These are phyloP conservation scores for Silybum marianum DNA, from an alignment of 129 eudicot genomes.

Conservation along the genomic window DNA sequence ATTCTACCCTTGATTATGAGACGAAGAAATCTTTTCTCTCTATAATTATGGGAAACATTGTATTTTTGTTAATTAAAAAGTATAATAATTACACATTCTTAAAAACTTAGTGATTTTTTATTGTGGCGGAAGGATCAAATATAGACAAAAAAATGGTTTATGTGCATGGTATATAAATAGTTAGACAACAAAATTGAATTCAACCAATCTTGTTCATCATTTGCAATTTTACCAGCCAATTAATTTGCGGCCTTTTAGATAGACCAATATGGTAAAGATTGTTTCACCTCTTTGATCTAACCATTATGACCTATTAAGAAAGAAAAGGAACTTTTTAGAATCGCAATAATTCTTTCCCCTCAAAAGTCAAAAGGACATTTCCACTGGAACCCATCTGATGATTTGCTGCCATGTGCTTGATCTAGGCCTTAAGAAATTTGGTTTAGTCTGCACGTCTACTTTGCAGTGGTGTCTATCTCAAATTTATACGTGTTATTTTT, in stretches of 20 bases:
- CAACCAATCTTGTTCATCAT: constrained; percentile 10
- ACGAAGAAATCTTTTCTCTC: too few species aligned
- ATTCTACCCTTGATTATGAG: too few species aligned
- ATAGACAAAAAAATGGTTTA: not conserved
- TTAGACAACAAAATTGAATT: constrained; percentile 9
- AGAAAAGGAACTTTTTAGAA: constrained; percentile 16
- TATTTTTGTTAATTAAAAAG: too few species aligned
- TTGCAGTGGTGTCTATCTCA: constrained; percentile 4
- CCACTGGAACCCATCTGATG: constrained; percentile 32
- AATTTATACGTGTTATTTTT: constrained; percentile 20
- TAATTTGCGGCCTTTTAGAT: not conserved
- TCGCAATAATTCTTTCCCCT: constrained; percentile 21
- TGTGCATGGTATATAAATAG: not conserved
- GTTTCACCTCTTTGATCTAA: constrained; percentile 24
- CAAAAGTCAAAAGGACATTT: constrained; percentile 28
- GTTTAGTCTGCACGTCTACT: constrained; percentile 35
- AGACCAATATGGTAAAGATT: constrained; percentile 6
- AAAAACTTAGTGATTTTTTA: too few species aligned
- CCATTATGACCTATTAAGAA: constrained; percentile 3
- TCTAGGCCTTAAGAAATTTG: constrained; percentile 15
- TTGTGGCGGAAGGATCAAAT: too few species aligned
- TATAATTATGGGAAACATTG: too few species aligned
- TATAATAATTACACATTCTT: too few species aligned
- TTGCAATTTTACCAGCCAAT: constrained; percentile 3
- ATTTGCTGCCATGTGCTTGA: constrained; percentile 42